phyloP scores from a whole-genome alignment of 441 rosid species.

The Gossypium trilobum region DNA sequence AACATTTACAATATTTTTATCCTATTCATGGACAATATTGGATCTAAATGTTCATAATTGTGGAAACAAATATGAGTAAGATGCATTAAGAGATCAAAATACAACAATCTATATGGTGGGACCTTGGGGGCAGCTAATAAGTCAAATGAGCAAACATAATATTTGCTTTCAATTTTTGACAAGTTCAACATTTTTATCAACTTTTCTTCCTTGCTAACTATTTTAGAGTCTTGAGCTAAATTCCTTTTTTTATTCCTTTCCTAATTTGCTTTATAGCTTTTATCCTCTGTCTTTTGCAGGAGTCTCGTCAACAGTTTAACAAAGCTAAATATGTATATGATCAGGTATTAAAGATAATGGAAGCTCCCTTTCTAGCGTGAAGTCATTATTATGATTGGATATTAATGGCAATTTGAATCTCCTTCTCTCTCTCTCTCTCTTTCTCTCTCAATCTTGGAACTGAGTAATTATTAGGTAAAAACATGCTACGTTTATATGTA shows the following conservation, averaged over 20 bases:
- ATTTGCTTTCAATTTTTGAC: background rate
- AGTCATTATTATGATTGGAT: background rate
- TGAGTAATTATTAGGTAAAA: background rate
- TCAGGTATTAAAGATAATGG: slow-evolving; percentile 46
- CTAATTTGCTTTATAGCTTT: slow-evolving; percentile 2
- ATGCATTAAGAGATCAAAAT: background rate
- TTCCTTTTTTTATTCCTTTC: background rate
- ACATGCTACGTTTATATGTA: background rate
- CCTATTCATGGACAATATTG: background rate
- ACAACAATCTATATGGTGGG: background rate
- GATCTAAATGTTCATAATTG: background rate
- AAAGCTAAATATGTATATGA: slow-evolving; percentile 57
- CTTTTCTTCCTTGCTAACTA: background rate
- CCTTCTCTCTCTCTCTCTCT: background rate
- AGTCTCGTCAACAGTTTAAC: slow-evolving; percentile 64
- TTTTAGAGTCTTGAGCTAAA: background rate
- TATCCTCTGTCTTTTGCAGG: slow-evolving; percentile 35
- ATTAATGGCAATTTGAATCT: slow-evolving; percentile 1
- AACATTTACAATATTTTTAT: background rate
- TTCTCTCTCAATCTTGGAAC: background rate
- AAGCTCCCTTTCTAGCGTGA: background rate
- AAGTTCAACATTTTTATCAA: background rate
- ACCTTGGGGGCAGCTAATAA: background rate
- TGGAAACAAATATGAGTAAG: background rate
- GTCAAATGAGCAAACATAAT: background rate